These are phyloP conservation scores for Castanospermum australe DNA, from an alignment of 306 rosid genomes.

Conservation along the genomic window DNA sequence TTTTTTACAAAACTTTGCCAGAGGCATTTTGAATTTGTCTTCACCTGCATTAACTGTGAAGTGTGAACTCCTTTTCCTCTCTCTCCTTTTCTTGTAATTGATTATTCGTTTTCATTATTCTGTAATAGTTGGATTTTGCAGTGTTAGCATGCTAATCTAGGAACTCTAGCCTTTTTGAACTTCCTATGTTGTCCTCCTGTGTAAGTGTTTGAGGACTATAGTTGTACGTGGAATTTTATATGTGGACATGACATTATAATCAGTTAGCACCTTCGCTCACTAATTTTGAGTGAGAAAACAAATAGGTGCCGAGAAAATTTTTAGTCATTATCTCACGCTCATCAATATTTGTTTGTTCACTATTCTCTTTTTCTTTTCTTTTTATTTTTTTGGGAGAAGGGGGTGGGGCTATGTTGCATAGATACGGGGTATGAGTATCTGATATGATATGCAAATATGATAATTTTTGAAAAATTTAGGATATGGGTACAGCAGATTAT, in stretches of 20 bases:
- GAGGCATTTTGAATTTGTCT: background rate
- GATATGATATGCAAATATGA: no score
- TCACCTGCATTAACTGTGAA: background rate
- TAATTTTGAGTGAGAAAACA: background rate
- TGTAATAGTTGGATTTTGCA: conserved; percentile 14
- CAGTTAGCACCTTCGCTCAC: background rate
- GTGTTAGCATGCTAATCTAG: background rate
- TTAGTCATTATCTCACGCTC: background rate
- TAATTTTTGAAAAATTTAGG: no score
- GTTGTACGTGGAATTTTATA: background rate
- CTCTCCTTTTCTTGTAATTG: background rate
- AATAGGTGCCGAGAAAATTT: background rate
- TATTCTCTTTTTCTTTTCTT: background rate
- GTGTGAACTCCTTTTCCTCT: background rate
- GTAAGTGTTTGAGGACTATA: background rate
- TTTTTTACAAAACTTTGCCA: background rate
- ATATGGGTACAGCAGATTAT: no score
- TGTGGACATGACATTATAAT: background rate
- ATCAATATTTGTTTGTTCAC: background rate
- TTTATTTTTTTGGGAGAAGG: background rate
- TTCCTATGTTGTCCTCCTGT: background rate
- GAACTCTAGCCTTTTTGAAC: background rate
- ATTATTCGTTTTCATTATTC: background rate
- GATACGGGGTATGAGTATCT: no score
- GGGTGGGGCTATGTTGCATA: background rate